A percentile compares a stretch with the other conserved stretches of the same genome.
Conservation (phyloP, 306 rosid species). For the Acacia crassicarpa region DNA sequence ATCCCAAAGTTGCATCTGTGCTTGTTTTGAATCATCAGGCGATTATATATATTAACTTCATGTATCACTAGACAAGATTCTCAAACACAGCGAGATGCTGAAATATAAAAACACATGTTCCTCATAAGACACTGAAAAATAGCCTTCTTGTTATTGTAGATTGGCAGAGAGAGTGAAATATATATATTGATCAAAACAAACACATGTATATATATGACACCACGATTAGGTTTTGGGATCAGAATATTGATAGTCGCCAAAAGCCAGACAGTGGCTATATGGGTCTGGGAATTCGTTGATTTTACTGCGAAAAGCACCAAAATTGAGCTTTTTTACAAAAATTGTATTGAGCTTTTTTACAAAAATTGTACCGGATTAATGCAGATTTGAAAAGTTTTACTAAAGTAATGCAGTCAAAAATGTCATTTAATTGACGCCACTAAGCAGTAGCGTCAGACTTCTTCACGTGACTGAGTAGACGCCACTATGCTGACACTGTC, state of each 20-base stretch:
- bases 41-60: background rate
- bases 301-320: too few species aligned
- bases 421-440: too few species aligned
- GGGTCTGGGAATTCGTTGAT: background rate
- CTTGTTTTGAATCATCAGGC: too few species aligned
- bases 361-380: too few species aligned
- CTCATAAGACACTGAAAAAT: conserved; percentile 3
- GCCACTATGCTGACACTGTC: too few species aligned
- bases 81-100: background rate
- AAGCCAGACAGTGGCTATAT: background rate
- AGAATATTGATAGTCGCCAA: background rate
- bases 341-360: too few species aligned
- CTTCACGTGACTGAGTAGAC: too few species aligned
- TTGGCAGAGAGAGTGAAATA: background rate
- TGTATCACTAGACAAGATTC: background rate
- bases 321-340: too few species aligned
- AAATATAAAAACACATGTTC: conserved; percentile 7
- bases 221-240: background rate
- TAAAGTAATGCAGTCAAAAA: too few species aligned
- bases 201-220: background rate
- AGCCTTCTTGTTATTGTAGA: conserved; percentile 89
- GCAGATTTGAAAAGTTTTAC: too few species aligned
- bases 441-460: too few species aligned
- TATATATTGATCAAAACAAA: background rate
- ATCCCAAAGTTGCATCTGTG: too few species aligned